Base-by-base conservation (phyloP, 2,329 filamentous ascomycete species). In the Exophiala mesophila region DNA sequence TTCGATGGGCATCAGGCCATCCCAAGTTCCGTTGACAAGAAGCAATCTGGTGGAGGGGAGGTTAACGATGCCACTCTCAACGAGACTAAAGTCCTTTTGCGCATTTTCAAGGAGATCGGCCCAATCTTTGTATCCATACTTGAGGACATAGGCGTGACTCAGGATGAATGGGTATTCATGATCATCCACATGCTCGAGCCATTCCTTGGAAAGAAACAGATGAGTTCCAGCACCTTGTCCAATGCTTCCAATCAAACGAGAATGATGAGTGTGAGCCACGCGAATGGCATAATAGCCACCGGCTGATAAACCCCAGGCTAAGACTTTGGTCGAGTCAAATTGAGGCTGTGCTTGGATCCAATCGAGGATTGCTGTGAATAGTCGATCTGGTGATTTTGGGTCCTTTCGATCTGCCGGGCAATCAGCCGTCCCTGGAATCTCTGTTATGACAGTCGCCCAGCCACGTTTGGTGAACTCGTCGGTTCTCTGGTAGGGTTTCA, bases 231-330 rank as follows among this genome's bases (percentile, higher is more conserved):
- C 78, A 0, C 80, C 80, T 61, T 83, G 79, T 2, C 78, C 80
- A 15, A 85, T 68, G 16, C 63, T 62, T 0, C 80, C 82, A 0
- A 63, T 60, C 15, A 86, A 62, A 7, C 64, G 61, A 1, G 67
- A 58, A 13, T 66, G 63, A 58, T 85, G 82, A n/a, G 80, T 84
- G 59, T 83, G 78, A 32, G 81, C 80, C n/a, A 78, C 70, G 13
- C 81, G 73, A 26, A 80, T 69, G 15, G 81, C 80, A 61, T 85
- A 83, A 67, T 83, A 84, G 0, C 81, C 81, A 20, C 82, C 82
- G 0, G 74, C 70, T 50, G 76, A 80, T 23, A 85, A 63, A 0
- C 81, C 82, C 80, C 81, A 85, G 34, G 72, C 75, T 47, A 80
- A 61, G 5, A 85, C 63, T 23, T 69, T 71, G 1, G 56, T 53